These are phyloP conservation scores for Phytophthora melonis DNA, from an alignment of 352 stramenopile genomes.

Conservation along the genomic window DNA sequence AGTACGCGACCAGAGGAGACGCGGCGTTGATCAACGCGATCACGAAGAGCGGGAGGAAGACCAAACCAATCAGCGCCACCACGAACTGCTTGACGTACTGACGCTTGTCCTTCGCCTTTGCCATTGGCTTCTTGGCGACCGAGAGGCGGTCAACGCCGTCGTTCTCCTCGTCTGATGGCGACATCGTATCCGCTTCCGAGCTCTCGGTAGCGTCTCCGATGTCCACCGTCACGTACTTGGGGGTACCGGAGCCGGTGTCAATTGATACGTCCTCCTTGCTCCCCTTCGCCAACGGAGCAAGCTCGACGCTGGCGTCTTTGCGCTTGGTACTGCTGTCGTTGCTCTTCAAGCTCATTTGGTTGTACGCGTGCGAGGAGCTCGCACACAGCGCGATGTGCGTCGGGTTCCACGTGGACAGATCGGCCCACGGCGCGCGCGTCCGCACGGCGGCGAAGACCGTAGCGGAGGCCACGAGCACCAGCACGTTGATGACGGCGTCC, in stretches of 20 bases:
- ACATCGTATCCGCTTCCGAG: background rate
- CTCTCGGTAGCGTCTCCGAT: background rate
- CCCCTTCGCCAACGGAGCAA: background rate
- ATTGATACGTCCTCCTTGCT: background rate
- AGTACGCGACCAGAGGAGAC: conserved; percentile 19
- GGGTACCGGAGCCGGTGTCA: background rate
- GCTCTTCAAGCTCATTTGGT: background rate
- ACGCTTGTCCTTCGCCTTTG: background rate
- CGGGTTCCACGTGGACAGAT: conserved; percentile 9
- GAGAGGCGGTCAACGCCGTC: background rate
- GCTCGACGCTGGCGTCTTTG: background rate
- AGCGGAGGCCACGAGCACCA: background rate
- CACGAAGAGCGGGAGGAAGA: conserved; percentile 14
- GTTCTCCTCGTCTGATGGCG: background rate
- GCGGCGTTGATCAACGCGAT: conserved; percentile 2
- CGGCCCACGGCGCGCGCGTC: background rate
- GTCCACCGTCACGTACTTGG: conserved; percentile 10
- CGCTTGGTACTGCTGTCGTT: background rate
- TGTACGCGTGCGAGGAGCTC: background rate
- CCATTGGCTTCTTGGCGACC: background rate
- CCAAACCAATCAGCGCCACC: background rate
- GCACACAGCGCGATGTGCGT: background rate
- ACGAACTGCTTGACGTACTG: background rate
- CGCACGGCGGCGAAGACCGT: conserved; percentile 14
- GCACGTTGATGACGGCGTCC: conserved; percentile 6